These are phyloP conservation scores for Candida easanensis DNA, from an alignment of 805 yeast species.

Conservation along the genomic window DNA sequence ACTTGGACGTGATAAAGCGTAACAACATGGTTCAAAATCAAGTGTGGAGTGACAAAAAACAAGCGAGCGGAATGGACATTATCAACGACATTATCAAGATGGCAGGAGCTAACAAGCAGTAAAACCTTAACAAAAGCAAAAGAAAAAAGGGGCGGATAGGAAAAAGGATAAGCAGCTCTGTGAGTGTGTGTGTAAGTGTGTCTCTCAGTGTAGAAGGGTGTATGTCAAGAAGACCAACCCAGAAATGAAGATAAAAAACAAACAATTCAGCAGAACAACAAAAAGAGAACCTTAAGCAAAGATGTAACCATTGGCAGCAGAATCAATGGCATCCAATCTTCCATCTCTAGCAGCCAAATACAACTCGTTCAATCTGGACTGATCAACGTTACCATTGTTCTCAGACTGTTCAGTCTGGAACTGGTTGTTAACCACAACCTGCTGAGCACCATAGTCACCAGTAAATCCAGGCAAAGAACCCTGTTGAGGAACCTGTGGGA, in stretches of 20 bases:
- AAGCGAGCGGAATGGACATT: not conserved
- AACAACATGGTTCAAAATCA: not conserved
- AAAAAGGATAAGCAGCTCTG: not conserved
- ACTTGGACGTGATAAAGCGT: not conserved
- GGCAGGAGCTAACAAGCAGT: not conserved
- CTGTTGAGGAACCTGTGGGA: constrained; percentile 6
- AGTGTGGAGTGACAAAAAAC: not conserved
- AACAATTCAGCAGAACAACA: not conserved
- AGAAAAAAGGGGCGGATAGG: not conserved
- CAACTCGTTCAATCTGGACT: constrained; percentile 46
- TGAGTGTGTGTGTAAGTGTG: too few relatives aligned
- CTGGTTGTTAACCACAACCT: constrained; percentile 12
- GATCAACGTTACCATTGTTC: constrained; percentile 27
- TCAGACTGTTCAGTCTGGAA: constrained; percentile 33
- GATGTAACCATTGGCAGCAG: constrained; percentile 39
- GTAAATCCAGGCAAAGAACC: constrained; percentile 8
- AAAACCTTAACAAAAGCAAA: not conserved
- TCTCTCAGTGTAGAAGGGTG: not conserved
- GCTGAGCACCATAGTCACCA: constrained; percentile 21
- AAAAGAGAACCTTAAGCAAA: constrained; percentile 11
- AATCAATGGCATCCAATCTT: constrained; percentile 50
- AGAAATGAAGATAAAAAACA: not conserved
- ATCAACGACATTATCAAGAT: not conserved
- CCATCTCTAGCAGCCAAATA: constrained; percentile 57
- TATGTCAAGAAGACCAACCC: not conserved